Evolutionary conservation across 805 yeast species (phyloP), one percentile per base, ranked within the genome.

Genomic region (Saccharomycopsis sp.): DNA sequence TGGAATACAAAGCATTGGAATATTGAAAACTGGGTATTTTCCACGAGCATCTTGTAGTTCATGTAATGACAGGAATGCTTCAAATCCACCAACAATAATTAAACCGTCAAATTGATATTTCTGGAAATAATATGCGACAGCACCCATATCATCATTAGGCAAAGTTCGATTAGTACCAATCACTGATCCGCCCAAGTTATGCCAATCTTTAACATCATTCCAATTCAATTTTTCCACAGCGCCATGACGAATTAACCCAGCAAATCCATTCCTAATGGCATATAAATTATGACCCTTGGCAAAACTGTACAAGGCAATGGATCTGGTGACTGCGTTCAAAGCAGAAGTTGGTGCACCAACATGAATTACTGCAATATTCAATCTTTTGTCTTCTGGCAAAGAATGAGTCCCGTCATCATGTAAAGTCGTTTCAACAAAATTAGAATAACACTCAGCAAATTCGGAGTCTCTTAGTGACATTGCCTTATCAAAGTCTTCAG

Each of bases 291-390:
- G 98, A 20, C 98, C 98, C 51, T 79, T 76, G 4, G 95, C 79
- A 64, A 89, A 69, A 65, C 95, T 81, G 70, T 86, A 90, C 14
- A 85, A 68, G 4, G 94, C 88, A 54, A 89, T 88, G n/a, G 97
- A 85, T 53, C 89, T 75, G 8, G 88, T 79, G 3, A 96, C 96
- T 50, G 93, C 78, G 60, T 93, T 93, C 79, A 93, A 74, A 38
- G 96, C 97, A 41, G 95, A 96, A 9, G 97, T 90, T 20, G 98
- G 96, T 0, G 98, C 98, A 55, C 98, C 98, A 37, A 90, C 85
- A 58, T 88, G 85, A 43, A 93, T 74, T 51, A 93, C 81, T 44
- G 93, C 98, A 54, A 89, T 75, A 55, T 78, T 83, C 55, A 81
- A 70, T 49, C 81, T 69, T 57, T 83, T 67, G 19, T 67, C 74